phyloP scores from a whole-genome alignment of 2,329 filamentous ascomycete genomes.

The Albophoma yamanashiensis region DNA sequence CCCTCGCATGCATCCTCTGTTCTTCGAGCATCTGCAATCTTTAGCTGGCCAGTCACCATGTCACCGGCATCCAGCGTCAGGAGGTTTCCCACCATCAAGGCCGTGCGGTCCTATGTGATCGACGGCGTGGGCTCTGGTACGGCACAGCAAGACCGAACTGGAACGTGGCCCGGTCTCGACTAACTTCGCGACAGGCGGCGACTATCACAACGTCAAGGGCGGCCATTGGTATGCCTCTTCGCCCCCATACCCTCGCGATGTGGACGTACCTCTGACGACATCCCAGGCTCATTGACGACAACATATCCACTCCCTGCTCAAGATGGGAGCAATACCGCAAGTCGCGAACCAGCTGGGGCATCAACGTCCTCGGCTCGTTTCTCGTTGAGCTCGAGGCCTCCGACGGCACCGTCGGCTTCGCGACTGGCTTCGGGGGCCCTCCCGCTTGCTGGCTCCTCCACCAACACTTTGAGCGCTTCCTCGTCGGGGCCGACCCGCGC shows the following conservation, averaged over 20 bases:
- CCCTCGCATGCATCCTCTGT: not conserved
- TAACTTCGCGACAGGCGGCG: constrained; percentile 43
- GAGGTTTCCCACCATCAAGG: constrained; percentile 65
- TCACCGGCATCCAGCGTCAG: constrained; percentile 20
- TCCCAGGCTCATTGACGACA: constrained; percentile 76
- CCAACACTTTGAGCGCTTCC: constrained; percentile 86
- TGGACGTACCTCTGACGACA: not conserved
- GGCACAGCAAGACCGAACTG: not conserved
- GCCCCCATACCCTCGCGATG: not conserved
- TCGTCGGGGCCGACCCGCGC: constrained; percentile 78
- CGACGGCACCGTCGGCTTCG: constrained; percentile 88
- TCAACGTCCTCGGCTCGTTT: constrained; percentile 90
- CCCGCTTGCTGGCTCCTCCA: constrained; percentile 91
- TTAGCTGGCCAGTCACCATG: not conserved
- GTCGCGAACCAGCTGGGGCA: constrained; percentile 86
- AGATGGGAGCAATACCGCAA: constrained; percentile 80
- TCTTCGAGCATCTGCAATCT: not conserved
- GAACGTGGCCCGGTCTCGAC: constrained; percentile 3
- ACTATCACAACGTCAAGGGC: constrained; percentile 86
- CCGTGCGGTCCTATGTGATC: constrained; percentile 62
- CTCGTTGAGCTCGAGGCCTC: constrained; percentile 80
- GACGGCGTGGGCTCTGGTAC: constrained; percentile 21
- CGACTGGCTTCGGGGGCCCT: constrained; percentile 84
- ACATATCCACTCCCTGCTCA: constrained; percentile 88
- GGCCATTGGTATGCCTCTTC: constrained; percentile 46